Percentiles rank a stretch among this genome's conserved stretches.
Evolutionary conservation across 129 eudicot species (phyloP).

Genomic region (Flaveria linearis): DNA sequence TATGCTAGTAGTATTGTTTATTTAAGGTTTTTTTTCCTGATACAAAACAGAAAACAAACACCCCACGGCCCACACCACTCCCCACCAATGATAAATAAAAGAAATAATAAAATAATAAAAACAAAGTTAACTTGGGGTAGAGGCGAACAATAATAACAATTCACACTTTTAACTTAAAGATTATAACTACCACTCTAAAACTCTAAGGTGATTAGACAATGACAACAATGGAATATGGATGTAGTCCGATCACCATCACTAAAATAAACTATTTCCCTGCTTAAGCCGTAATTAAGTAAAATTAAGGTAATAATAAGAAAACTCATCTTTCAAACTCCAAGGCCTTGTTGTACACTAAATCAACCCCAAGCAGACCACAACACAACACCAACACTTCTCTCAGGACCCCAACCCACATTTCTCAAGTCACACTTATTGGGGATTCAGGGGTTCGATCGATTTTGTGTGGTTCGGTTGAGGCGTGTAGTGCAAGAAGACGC

Average conservation of each 20-base stretch:
- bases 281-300: constrained; percentile 23
- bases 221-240: constrained; percentile 23
- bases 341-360: constrained; percentile 51
- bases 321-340: constrained; percentile 43
- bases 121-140: constrained; percentile 10
- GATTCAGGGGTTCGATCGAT: constrained; percentile 55
- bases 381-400: neutral
- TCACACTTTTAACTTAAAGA: constrained; percentile 47
- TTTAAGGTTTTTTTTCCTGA: too few relatives aligned
- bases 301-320: constrained; percentile 19
- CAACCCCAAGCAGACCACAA: constrained; percentile 31
- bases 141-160: constrained; percentile 30
- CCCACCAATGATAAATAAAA: constrained; percentile 1
- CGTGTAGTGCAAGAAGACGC: constrained; percentile 72
- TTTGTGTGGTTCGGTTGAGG: constrained; percentile 47
- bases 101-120: neutral
- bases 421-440: constrained; percentile 44
- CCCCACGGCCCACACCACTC: neutral
- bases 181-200: constrained; percentile 42
- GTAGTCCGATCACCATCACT: constrained; percentile 44
- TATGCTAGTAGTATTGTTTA: neutral
- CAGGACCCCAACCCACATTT: neutral
- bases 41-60: neutral
- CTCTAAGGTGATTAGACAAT: constrained; percentile 34
- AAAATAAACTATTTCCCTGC: constrained; percentile 34